Evolutionary conservation across 306 rosid species (phyloP), one percentile per base, ranked within the genome.

Genomic region (Dryas octopetala): DNA sequence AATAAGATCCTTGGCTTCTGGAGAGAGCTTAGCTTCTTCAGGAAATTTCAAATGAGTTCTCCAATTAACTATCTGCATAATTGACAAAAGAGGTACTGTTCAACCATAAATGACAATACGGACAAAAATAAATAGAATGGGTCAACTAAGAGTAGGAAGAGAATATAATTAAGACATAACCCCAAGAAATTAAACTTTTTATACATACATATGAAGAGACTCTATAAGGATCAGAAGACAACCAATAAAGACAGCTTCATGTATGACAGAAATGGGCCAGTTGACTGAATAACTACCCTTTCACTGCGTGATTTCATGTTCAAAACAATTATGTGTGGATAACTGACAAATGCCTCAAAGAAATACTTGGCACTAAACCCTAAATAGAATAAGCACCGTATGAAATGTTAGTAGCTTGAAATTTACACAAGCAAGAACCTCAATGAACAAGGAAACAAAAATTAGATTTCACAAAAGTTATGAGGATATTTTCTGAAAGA

Each of bases 11-110:
- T 89, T 96, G 43, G 99, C 97, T 70, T 96, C 98, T 17, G 86
- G 86, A 32, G 99, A 92, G 57, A 96, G 92, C 74, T 82, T 89
- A 59, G 97, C 98, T 87, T 96, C 99, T 80, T 96, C 99, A 13
- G 99, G 99, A 85, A 96, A 96, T 83, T 96, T 92, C 83, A 96
- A 85, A 87, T 96, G 87, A 47, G 86, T 86, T 88, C 94, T 90
- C 99, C 99, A 96, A 82, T 89, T 92, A 79, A 96, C 99, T 84
- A 96, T 96, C 99, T 96, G 92, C 84, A 85, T 28, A 81, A 76
- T 74, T 62, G 66, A 60, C 67, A 43, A 70, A 75, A 59, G 50
- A 50, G 6, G 10, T 60, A 75, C 40, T 65, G 46, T 19, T 76
- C 55, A 66, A 71, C 17, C 78, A 76, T 26, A 49, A 66, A 71